Percentiles rank a stretch among this genome's conserved stretches.
Conservation (phyloP, 2,329 filamentous ascomycete genomes). For the Trichoderma brevicompactum region DNA sequence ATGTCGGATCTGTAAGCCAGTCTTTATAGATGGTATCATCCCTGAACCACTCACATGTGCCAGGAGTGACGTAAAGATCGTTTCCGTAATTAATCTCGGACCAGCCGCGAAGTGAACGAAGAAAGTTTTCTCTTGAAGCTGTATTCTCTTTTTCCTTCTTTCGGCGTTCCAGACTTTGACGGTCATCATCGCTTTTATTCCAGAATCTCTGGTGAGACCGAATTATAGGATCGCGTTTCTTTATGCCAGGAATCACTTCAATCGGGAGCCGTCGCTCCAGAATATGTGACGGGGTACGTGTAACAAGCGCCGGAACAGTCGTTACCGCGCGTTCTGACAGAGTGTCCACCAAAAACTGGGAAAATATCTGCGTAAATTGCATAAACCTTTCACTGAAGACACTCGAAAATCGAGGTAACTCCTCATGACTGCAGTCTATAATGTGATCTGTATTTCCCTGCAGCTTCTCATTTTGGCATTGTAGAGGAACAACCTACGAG, state of each 20-base stretch:
- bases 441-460: slow-evolving; percentile 20
- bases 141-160: slow-evolving; percentile 17
- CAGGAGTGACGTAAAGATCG: slow-evolving; percentile 24
- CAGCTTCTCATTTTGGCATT: slow-evolving; percentile 6
- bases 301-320: not conserved
- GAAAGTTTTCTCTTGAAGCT: slow-evolving; percentile 21
- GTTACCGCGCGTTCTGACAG: slow-evolving; percentile 18
- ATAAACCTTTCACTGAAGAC: slow-evolving; percentile 29
- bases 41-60: slow-evolving; percentile 34
- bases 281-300: slow-evolving; percentile 20
- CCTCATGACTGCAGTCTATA: slow-evolving; percentile 32
- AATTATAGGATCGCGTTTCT: slow-evolving; percentile 2
- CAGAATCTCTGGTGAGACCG: not conserved
- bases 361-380: slow-evolving; percentile 29
- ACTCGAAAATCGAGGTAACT: slow-evolving; percentile 32
- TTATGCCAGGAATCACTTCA: slow-evolving; percentile 3
- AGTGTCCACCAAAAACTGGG: slow-evolving; percentile 15
- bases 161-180: not conserved
- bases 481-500: slow-evolving; percentile 12
- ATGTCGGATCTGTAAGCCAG: slow-evolving; percentile 30
- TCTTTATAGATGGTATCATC: slow-evolving; percentile 27
- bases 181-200: slow-evolving; percentile 9
- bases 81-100: slow-evolving; percentile 28
- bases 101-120: slow-evolving; percentile 32
- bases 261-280: not conserved